These are phyloP conservation scores for Beauveria medogensis DNA, from an alignment of 2,329 filamentous ascomycete genomes.

Conservation along the genomic window DNA sequence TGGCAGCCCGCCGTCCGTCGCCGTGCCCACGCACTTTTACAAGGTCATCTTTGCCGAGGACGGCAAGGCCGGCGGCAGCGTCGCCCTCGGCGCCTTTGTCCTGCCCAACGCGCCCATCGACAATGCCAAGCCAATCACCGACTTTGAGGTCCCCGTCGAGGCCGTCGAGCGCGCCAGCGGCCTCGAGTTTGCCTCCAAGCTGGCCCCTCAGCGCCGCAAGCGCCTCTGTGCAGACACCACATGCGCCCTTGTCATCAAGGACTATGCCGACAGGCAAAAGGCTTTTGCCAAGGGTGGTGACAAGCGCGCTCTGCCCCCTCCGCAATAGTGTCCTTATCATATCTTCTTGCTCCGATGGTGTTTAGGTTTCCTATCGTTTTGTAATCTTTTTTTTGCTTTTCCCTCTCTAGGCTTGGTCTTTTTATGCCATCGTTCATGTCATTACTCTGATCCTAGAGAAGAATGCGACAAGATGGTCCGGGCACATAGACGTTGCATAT, in stretches of 20 bases:
- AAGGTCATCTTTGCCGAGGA: conserved; percentile 98
- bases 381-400: no score
- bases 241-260: conserved; percentile 75
- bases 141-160: conserved; percentile 94
- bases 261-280: conserved; percentile 60
- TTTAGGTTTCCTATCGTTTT: neutral
- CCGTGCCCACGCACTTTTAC: conserved; percentile 97
- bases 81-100: conserved; percentile 89
- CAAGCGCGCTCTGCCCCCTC: conserved; percentile 16
- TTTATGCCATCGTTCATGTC: neutral
- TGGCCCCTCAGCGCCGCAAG: conserved; percentile 66
- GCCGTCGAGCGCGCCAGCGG: conserved; percentile 87
- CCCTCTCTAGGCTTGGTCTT: neutral
- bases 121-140: conserved; percentile 76
- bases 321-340: neutral
- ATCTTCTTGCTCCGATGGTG: no score
- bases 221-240: conserved; percentile 78
- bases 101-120: conserved; percentile 84
- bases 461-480: neutral
- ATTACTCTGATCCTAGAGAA: neutral
- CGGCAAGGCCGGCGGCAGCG: conserved; percentile 58
- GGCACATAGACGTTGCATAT: neutral
- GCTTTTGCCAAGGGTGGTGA: conserved; percentile 38
- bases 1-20: conserved; percentile 83
- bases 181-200: conserved; percentile 77